These are phyloP conservation scores for Conticribra weissflogii DNA, from an alignment of 108 stramenopile species.

Conservation along the genomic window DNA sequence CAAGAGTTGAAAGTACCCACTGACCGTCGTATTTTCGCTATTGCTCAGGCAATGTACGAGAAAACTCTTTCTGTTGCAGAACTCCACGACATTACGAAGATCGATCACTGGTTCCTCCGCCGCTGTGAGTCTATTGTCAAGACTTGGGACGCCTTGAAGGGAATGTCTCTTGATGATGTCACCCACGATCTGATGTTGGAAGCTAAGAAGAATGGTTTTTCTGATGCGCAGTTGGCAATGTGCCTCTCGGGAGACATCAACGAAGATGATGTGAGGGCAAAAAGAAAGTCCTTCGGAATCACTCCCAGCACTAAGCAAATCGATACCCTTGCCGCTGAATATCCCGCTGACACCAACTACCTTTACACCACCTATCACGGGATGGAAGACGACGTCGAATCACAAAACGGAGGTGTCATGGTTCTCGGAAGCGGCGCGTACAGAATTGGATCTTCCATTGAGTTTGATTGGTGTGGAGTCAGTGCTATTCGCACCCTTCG, in stretches of 20 bases:
- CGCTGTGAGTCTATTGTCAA: conserved; percentile 90
- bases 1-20: conserved; percentile 84
- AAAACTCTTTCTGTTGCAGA: conserved; percentile 83
- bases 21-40: conserved; percentile 91
- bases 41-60: conserved; percentile 91
- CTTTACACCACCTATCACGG: conserved; percentile 98
- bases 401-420: conserved; percentile 87
- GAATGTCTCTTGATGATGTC: conserved; percentile 52
- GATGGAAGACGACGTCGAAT: conserved; percentile 86
- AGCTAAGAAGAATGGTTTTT: conserved; percentile 94
- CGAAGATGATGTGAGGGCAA: conserved; percentile 77
- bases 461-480: conserved; percentile 99
- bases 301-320: conserved; percentile 96
- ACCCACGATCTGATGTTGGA: conserved; percentile 62
- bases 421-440: conserved; percentile 98
- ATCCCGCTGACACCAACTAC: conserved; percentile 98
- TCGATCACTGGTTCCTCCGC: conserved; percentile 98
- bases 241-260: conserved; percentile 43
- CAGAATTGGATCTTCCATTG: conserved; percentile 97
- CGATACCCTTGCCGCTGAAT: conserved; percentile 99
- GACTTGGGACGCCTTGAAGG: conserved; percentile 56
- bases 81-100: conserved; percentile 94
- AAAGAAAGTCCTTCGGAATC: conserved; percentile 73
- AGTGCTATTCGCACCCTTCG: conserved; percentile 94
- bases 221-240: conserved; percentile 89